These are phyloP conservation scores for Calycina herbarum DNA, from an alignment of 2,329 filamentous ascomycete genomes.

Conservation along the genomic window DNA sequence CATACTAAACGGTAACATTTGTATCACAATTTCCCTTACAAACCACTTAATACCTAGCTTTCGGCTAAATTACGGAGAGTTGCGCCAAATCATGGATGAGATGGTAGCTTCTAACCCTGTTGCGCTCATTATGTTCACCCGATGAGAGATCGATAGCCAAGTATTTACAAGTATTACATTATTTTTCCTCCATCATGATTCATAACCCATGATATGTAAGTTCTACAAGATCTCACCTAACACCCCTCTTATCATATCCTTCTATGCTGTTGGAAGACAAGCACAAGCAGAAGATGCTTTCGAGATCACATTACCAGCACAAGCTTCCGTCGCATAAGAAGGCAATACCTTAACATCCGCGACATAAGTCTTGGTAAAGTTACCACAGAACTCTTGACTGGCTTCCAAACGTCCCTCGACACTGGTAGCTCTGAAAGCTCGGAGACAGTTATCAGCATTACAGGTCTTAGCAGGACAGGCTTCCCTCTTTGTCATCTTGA, in stretches of 20 bases:
- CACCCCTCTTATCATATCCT: background rate
- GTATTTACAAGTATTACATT: background rate
- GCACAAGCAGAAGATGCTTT: constrained; percentile 19
- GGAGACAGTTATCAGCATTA: constrained; percentile 40
- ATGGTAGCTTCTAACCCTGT: background rate
- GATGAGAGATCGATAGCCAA: background rate
- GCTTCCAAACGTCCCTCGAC: constrained; percentile 37
- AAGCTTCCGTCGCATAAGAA: constrained; percentile 15
- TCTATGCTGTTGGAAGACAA: constrained; percentile 19
- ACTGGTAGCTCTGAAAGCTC: constrained; percentile 33
- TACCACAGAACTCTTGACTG: constrained; percentile 38
- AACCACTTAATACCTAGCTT: no score
- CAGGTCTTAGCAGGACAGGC: constrained; percentile 16
- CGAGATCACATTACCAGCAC: constrained; percentile 20
- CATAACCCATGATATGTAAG: background rate
- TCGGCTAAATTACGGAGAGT: no score
- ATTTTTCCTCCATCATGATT: background rate
- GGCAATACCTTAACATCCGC: constrained; percentile 16
- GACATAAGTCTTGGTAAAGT: constrained; percentile 20
- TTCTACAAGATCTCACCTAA: background rate
- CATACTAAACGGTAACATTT: no score
- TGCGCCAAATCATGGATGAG: no score
- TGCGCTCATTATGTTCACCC: background rate
- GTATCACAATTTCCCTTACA: no score
- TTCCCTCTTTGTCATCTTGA: constrained; percentile 18